Evolutionary conservation across 2,329 filamentous ascomycete genomes (phyloP).

Genomic region (Colletotrichum higginsianum): DNA sequence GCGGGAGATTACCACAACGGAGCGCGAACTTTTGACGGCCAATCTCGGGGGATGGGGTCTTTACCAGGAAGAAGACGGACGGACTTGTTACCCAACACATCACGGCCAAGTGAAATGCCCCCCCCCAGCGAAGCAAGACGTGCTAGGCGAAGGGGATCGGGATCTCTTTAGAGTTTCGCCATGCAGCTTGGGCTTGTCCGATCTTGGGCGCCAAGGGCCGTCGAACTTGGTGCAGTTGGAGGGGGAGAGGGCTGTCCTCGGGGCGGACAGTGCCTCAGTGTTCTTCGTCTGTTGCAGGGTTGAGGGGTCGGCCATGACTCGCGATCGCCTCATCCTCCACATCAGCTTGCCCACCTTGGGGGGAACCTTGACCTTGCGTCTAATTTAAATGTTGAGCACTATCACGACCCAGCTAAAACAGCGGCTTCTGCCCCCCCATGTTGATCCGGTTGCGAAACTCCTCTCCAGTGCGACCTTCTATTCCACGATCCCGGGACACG

Average conservation of each 20-base stretch:
- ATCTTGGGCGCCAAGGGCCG: not conserved
- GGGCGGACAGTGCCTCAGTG: no score
- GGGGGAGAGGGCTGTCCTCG: not conserved
- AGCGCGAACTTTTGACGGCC: constrained; percentile 21
- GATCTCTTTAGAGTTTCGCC: constrained; percentile 11
- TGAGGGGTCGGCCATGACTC: constrained; percentile 25
- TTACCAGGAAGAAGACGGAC: constrained; percentile 8
- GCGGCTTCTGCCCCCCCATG: constrained; percentile 8
- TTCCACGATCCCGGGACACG: constrained; percentile 25
- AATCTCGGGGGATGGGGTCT: constrained; percentile 24
- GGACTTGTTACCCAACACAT: constrained; percentile 29
- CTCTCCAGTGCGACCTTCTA: constrained; percentile 4
- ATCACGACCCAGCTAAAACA: constrained; percentile 19
- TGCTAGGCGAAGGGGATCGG: constrained; percentile 1
- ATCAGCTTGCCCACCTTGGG: constrained; percentile 10
- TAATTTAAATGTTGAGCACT: constrained; percentile 12
- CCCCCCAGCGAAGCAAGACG: not conserved
- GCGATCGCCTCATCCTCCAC: constrained; percentile 17
- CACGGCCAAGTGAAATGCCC: not conserved
- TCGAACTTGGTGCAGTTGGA: no score
- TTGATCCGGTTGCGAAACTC: constrained; percentile 9
- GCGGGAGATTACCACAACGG: constrained; percentile 6
- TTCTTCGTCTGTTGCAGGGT: not conserved
- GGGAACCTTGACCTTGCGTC: constrained; percentile 32
- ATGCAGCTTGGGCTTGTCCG: constrained; percentile 10